A percentile compares a stretch with the other conserved stretches of the same genome.
Evolutionary conservation across 2,329 filamentous ascomycete species (phyloP).

Genomic region (Ophiostoma ips): DNA sequence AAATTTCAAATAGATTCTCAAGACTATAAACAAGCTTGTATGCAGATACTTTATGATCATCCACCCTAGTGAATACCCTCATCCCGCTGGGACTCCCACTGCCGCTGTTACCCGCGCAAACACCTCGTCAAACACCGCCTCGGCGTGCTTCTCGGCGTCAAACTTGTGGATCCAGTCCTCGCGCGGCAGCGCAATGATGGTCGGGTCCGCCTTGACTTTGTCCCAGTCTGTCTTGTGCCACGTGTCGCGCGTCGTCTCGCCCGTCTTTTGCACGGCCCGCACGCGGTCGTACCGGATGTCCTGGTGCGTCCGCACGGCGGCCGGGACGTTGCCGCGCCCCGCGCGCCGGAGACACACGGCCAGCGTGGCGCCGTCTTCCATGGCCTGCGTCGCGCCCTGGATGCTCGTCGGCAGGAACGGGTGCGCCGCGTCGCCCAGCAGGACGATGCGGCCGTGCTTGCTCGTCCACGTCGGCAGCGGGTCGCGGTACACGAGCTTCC

Average conservation of each 20-base stretch:
- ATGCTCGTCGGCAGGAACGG: constrained; percentile 34
- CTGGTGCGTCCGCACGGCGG: constrained; percentile 29
- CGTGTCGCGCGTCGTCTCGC: constrained; percentile 34
- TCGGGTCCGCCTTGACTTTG: constrained; percentile 32
- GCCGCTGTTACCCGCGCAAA: constrained; percentile 17
- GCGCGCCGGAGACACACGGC: constrained; percentile 28
- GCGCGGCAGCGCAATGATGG: constrained; percentile 32
- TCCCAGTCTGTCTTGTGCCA: constrained; percentile 43
- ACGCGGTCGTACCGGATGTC: constrained; percentile 30
- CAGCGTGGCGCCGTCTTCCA: constrained; percentile 35
- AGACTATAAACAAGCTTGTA: background rate
- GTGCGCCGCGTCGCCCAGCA: constrained; percentile 37
- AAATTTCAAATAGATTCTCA: background rate
- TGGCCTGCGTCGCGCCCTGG: constrained; percentile 35
- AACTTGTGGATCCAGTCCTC: constrained; percentile 34
- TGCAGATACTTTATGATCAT: too few species aligned
- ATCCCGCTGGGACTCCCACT: background rate
- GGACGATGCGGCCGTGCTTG: constrained; percentile 26
- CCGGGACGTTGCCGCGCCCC: constrained; percentile 23
- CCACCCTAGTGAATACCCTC: too few species aligned
- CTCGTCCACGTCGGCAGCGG: constrained; percentile 36
- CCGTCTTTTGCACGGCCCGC: constrained; percentile 33
- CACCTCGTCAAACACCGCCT: constrained; percentile 23
- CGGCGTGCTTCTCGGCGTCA: constrained; percentile 33
- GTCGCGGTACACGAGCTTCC: constrained; percentile 37